phyloP scores from a whole-genome alignment of 805 yeast species.

The Nakazawaea siamensis region DNA sequence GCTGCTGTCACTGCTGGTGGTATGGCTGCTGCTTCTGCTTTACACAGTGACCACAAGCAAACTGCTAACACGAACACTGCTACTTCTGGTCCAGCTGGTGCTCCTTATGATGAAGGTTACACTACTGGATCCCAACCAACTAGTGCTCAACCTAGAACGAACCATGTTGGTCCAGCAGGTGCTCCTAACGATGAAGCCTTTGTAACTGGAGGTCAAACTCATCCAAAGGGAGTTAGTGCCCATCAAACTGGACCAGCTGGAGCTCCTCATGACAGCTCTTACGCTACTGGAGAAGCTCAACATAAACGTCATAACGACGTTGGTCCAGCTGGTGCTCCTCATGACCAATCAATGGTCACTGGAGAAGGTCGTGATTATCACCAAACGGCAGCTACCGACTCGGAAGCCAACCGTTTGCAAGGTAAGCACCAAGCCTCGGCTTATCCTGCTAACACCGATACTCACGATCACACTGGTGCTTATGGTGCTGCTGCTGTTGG shows the following conservation, averaged over 20 bases:
- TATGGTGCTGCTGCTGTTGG: conserved; percentile 10
- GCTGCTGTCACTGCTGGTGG: conserved; percentile 3
- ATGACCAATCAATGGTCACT: conserved; percentile 1
- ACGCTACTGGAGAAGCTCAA: neutral
- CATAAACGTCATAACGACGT: neutral
- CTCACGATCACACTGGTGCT: conserved; percentile 6
- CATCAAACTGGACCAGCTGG: conserved; percentile 4
- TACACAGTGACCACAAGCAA: neutral
- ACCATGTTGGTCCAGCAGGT: conserved; percentile 1
- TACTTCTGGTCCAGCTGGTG: conserved; percentile 2
- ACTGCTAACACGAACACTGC: neutral
- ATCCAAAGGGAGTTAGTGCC: neutral
- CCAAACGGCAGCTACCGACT: neutral
- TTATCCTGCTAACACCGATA: conserved; percentile 4
- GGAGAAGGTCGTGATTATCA: conserved; percentile 1
- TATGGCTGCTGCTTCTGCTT: conserved; percentile 1
- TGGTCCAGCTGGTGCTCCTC: conserved; percentile 2
- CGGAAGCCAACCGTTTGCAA: no score
- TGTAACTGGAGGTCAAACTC: neutral
- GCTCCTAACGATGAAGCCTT: conserved; percentile 1
- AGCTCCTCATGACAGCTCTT: conserved; percentile 5
- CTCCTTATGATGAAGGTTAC: conserved; percentile 1
- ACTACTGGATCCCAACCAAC: neutral
- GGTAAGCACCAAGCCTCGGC: conserved; percentile 5
- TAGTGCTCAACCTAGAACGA: neutral